Evolutionary conservation across 2,329 filamentous ascomycete genomes (phyloP).

Genomic region (Colletotrichum sp.): DNA sequence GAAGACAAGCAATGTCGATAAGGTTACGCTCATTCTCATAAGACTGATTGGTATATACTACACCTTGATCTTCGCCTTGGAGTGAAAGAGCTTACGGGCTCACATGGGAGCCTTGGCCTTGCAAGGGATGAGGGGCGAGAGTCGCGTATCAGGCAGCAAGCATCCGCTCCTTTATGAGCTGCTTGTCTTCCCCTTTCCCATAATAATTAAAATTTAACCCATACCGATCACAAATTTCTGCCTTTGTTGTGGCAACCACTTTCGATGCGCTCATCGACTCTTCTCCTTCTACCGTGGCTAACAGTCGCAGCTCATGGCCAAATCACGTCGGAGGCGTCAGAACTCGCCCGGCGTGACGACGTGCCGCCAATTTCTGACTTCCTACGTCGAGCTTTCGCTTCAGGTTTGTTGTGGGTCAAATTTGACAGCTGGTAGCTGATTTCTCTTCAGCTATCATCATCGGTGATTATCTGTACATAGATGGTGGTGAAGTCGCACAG

Average conservation of each 20-base stretch:
- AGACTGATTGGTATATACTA: neutral
- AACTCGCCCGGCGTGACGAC: neutral
- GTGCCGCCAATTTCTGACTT: neutral
- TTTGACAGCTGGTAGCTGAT: neutral
- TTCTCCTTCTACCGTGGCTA: too few species aligned
- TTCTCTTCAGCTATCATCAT: constrained; percentile 29
- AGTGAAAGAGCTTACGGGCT: neutral
- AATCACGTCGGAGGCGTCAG: neutral
- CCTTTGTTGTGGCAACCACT: fast-evolving
- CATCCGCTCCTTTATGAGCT: neutral
- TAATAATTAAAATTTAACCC: fast-evolving
- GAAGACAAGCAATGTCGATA: neutral
- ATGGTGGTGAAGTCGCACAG: constrained; percentile 35
- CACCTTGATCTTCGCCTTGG: too few species aligned
- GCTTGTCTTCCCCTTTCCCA: fast-evolving
- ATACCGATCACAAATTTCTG: fast-evolving
- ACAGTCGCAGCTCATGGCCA: neutral
- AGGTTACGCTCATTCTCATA: fast-evolving
- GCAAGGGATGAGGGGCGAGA: neutral
- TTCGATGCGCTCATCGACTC: neutral
- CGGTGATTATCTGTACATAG: constrained; percentile 41
- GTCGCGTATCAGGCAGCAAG: neutral
- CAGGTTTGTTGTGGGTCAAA: neutral
- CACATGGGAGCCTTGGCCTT: neutral
- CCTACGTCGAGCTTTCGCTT: neutral